Base-by-base conservation (phyloP, 2,329 filamentous ascomycete species). In the Beauveria bassiana region DNA sequence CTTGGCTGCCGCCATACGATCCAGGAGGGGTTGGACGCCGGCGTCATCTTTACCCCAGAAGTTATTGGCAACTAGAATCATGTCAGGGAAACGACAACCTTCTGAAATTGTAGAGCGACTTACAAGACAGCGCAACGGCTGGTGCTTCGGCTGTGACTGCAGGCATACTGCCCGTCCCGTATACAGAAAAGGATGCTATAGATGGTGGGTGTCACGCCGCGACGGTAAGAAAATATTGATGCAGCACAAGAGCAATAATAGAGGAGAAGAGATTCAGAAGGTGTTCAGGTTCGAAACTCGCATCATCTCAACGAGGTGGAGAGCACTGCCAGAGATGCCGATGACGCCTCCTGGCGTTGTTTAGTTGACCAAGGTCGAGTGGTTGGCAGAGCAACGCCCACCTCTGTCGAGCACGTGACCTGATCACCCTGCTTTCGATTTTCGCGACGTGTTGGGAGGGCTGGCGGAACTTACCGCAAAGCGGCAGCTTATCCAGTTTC, bases 41-140 rank as follows among this genome's bases (percentile, higher is more conserved):
- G 93, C 95, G 81, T 99, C 95, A 74, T 98, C 93, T 81, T 96
- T 98, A 66, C 95, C 95, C 95, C 95, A 99, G 76, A 99, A 99
- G 74, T 99, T 99, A 79, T 99, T 99, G 70, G 95, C 93, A 79
- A 99, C 93, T 93, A 56, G 3, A 46, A 42, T 28, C 53, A 53
- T 22, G 38, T 31, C 56, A 56, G 64, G 70, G n/a, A 16, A 26
- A n/a, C 20, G 16, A 6, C 14, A 2, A 14, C 34, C 5, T 28
- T 6, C 18, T 20, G 18, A 26, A 6, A 10, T 57, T 10, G 26
- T 3, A n/a, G 20, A 5, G 38, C 14, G 18, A 54, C 59, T 42
- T 62, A 89, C 86, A 90, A 52, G 87, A 90, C 70, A 89, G 78
- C 68, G 85, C 79, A 69, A 89, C 86, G 58, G 83, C 81, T 67